Evolutionary conservation across 2,329 filamentous ascomycete genomes (phyloP).

Genomic region (Alternaria triticimaculans): DNA sequence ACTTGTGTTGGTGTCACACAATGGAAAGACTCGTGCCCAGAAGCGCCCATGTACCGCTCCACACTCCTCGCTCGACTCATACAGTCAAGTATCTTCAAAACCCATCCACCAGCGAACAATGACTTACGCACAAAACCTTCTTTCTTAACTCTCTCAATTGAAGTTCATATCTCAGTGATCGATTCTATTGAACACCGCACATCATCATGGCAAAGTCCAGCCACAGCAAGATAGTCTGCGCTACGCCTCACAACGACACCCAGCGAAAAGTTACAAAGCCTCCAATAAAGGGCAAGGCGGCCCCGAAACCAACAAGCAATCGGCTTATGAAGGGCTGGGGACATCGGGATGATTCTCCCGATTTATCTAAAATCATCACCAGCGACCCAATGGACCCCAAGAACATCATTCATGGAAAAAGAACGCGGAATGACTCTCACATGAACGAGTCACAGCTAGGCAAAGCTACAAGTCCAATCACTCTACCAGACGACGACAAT

Average conservation of each 20-base stretch:
- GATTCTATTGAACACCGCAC: background rate
- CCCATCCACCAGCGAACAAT: background rate
- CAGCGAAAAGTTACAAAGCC: background rate
- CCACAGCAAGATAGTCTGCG: background rate
- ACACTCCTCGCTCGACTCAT: conserved; percentile 2
- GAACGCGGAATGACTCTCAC: background rate
- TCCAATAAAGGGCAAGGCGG: background rate
- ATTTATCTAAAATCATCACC: background rate
- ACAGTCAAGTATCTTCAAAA: background rate
- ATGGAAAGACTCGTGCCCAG: background rate
- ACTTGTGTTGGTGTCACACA: background rate
- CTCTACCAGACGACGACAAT: background rate
- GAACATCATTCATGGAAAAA: conserved; percentile 1
- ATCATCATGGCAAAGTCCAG: background rate
- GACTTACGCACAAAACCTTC: background rate
- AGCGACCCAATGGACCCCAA: background rate
- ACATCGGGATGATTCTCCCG: background rate
- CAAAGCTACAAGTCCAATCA: background rate
- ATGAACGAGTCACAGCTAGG: background rate
- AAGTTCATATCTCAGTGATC: background rate
- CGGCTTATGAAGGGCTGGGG: background rate
- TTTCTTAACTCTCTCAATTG: background rate
- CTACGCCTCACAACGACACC: background rate
- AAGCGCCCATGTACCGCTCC: background rate
- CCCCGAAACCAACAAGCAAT: background rate